Evolutionary conservation across 441 rosid species (phyloP).

Genomic region (Flueggea neowawraea): DNA sequence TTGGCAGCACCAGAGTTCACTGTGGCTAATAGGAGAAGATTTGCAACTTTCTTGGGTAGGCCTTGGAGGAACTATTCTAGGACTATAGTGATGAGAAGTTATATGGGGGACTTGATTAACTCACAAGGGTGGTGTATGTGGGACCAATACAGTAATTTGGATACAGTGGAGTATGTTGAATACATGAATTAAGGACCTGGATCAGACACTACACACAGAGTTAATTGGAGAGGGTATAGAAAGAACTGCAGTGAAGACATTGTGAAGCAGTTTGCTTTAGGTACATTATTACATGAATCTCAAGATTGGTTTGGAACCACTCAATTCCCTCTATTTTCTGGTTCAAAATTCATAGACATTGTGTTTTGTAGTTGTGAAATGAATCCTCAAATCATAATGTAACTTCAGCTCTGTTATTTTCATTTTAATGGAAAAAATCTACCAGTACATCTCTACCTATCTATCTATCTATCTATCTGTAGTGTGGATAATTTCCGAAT

Average conservation of each 20-base stretch:
- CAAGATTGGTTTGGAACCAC: too few species aligned
- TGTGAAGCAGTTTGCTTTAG: constrained; percentile 59
- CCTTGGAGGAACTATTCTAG: constrained; percentile 85
- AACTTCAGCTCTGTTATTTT: too few species aligned
- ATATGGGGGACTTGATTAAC: constrained; percentile 57
- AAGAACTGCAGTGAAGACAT: constrained; percentile 38
- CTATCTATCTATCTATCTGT: too few species aligned
- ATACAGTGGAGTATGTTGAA: constrained; percentile 66
- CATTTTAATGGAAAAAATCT: too few species aligned
- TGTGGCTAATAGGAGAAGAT: constrained; percentile 30
- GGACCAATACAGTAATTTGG: constrained; percentile 49
- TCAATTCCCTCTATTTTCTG: too few species aligned
- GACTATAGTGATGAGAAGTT: constrained; percentile 57
- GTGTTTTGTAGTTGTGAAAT: too few species aligned
- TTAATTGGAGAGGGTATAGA: constrained; percentile 68
- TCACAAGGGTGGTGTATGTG: constrained; percentile 72
- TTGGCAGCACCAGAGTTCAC: constrained; percentile 45
- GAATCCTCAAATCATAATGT: too few species aligned
- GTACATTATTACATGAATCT: neutral
- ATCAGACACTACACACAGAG: constrained; percentile 38
- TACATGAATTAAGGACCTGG: constrained; percentile 77
- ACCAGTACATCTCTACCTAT: too few species aligned
- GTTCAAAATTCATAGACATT: too few species aligned
- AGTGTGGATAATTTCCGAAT: too few species aligned
- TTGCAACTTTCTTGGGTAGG: constrained; percentile 65